Percentiles rank a stretch among this genome's conserved stretches.
Evolutionary conservation across 495 filamentous ascomycete genomes (phyloP).

Genomic region (Aeminium ludgeri): DNA sequence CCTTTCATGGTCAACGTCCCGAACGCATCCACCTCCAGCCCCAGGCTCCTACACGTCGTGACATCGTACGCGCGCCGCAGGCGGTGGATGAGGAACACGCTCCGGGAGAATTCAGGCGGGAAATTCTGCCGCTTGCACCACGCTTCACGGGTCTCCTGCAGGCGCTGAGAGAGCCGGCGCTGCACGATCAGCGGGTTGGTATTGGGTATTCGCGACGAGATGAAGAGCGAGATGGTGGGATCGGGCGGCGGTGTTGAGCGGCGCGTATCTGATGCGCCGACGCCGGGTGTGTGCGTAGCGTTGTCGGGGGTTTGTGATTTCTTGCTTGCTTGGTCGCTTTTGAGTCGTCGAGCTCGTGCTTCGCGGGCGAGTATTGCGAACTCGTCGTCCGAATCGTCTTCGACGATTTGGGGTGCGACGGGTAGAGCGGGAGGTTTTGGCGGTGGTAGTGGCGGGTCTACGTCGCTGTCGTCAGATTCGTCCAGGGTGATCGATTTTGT

Average conservation of each 20-base stretch:
- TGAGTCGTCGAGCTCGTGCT: conserved; percentile 8
- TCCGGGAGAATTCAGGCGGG: conserved; percentile 25
- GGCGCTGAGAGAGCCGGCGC: conserved; percentile 45
- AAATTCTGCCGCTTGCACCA: conserved; percentile 52
- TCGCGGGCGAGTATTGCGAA: conserved; percentile 27
- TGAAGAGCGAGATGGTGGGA: conserved; percentile 50
- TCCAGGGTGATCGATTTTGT: no score
- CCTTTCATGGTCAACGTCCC: conserved; percentile 24
- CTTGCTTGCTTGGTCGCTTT: conserved; percentile 10
- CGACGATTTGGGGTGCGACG: background rate
- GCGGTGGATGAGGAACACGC: conserved; percentile 66
- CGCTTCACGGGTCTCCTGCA: conserved; percentile 45
- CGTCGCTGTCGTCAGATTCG: no score
- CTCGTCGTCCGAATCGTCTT: conserved; percentile 29
- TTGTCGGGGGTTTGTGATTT: conserved; percentile 8
- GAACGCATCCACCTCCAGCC: conserved; percentile 31
- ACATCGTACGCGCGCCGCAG: conserved; percentile 50
- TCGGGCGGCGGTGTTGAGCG: conserved; percentile 16
- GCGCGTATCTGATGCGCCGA: background rate
- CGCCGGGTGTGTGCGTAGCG: background rate
- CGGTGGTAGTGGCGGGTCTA: no score
- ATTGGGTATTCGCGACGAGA: conserved; percentile 45
- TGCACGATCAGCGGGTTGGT: conserved; percentile 48
- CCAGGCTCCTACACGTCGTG: conserved; percentile 54
- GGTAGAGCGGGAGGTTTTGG: no score